These are phyloP conservation scores for Straminergon stramineum DNA, from an alignment of 225 moss, liverwort and hornwort species.

Conservation along the genomic window DNA sequence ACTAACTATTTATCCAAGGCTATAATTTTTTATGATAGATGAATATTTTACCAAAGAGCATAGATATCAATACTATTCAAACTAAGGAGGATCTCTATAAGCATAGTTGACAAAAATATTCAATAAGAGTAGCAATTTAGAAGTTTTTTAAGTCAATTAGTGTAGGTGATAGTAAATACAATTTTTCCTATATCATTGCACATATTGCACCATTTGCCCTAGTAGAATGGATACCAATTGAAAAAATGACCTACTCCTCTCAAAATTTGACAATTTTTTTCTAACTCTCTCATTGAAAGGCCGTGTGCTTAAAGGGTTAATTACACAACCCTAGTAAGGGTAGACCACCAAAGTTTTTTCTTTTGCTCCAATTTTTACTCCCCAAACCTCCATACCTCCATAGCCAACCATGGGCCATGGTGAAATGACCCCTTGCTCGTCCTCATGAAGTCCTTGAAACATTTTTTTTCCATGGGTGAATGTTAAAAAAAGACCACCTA, in stretches of 20 bases:
- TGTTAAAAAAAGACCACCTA: too few species aligned
- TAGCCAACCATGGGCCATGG: too few species aligned
- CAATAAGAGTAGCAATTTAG: not conserved
- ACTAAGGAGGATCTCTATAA: too few species aligned
- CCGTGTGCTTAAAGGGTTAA: rapidly evolving
- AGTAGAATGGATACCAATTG: too few species aligned
- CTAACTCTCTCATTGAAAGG: not conserved
- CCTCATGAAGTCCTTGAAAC: too few species aligned
- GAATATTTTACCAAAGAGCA: not conserved
- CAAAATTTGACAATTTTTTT: not conserved
- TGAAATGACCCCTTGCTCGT: too few species aligned
- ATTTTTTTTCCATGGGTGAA: too few species aligned
- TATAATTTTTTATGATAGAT: rapidly evolving
- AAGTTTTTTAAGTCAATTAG: not conserved
- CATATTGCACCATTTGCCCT: not conserved
- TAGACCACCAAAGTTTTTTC: not conserved
- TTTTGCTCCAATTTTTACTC: not conserved
- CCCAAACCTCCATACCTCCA: rapidly evolving
- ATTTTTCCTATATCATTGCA: not conserved
- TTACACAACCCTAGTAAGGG: rapidly evolving
- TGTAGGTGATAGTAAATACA: not conserved
- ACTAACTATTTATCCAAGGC: not conserved
- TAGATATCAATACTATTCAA: not conserved
- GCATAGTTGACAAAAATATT: not conserved
- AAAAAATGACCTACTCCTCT: not conserved